Evolutionary conservation across 2,329 filamentous ascomycete genomes (phyloP), one percentile per base, ranked within the genome.

Genomic region (Colletotrichum phormii): DNA sequence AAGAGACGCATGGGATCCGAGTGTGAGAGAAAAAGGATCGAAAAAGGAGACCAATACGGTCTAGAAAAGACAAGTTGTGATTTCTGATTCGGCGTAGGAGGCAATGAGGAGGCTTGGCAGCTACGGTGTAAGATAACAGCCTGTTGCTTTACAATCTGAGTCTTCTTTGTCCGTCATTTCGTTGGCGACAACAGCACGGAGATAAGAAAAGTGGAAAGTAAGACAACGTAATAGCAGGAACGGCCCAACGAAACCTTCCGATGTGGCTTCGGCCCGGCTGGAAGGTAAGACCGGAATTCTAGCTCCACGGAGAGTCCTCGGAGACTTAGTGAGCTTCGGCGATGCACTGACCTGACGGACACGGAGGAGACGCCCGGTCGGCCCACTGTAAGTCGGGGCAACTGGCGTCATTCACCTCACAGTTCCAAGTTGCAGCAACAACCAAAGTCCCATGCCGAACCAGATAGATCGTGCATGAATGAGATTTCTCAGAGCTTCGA

Each of bases 181-280:
- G 35, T 15, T 15, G 35, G 13, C 5, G 13, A 37, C 35, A 15
- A 2, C 8, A 46, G 18, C 15, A 46, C 8, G 18, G 42, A 3
- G 3, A 49, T 8, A 22, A 49, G 7, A 4, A 0, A 22, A 22
- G 0, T n/a, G 42, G 3, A 0, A 49, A 18, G 18, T 2, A 2
- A 49, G 42, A 49, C 7, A 22, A 35, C 9, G 33, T 4, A 11
- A 11, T 1, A 49, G 42, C 42, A 49, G 42, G 18, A 0, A 49
- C 18, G 42, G 18, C 18, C 0, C 0, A 49, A 49, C 8, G 15
- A 7, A 49, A 49, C 42, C 42, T 18, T 49, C 18, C 42, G 42
- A 49, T 49, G 1, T 49, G 42, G 42, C 42, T n/a, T 49, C 42
- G 18, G 42, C 42, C 42, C 42, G 42, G 42, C 18, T 49, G 42